A percentile compares a stretch with the other conserved stretches of the same genome.
These are phyloP conservation scores for Paramecium pentaurelia DNA, from an alignment of 73 alveolate species.

Conservation along the genomic window DNA sequence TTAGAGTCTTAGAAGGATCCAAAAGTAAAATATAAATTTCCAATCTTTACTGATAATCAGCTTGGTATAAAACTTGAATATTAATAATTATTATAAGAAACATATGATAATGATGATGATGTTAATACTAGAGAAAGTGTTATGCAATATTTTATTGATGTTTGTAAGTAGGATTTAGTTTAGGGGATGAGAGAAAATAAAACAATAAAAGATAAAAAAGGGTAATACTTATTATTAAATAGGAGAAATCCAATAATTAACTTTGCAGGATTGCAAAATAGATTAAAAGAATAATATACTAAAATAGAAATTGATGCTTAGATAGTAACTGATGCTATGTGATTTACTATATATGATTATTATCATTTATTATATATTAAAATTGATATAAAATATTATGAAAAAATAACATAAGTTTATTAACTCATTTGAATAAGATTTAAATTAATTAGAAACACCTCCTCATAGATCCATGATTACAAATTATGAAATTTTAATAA, in stretches of 20 bases:
- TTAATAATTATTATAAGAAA: not conserved
- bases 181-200: not conserved
- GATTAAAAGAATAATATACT: not conserved
- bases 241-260: not conserved
- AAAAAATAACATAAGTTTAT: not conserved
- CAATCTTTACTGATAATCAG: not conserved
- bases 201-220: not conserved
- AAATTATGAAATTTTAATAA: not conserved
- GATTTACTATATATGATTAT: not conserved
- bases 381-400: not conserved
- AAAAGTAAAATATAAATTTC: not conserved
- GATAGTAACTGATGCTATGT: not conserved
- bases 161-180: not conserved
- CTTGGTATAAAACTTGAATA: not conserved
- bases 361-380: not conserved
- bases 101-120: constrained; percentile 46
- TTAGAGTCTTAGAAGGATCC: not conserved
- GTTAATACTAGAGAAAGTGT: constrained; percentile 10
- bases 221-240: not conserved
- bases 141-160: not conserved
- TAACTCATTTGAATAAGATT: not conserved
- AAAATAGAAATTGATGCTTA: not conserved
- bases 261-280: constrained; percentile 4
- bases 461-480: not conserved
- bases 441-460: constrained; percentile 10